Evolutionary conservation across 2,329 filamentous ascomycete genomes (phyloP).

Genomic region (Drechslera avenae): DNA sequence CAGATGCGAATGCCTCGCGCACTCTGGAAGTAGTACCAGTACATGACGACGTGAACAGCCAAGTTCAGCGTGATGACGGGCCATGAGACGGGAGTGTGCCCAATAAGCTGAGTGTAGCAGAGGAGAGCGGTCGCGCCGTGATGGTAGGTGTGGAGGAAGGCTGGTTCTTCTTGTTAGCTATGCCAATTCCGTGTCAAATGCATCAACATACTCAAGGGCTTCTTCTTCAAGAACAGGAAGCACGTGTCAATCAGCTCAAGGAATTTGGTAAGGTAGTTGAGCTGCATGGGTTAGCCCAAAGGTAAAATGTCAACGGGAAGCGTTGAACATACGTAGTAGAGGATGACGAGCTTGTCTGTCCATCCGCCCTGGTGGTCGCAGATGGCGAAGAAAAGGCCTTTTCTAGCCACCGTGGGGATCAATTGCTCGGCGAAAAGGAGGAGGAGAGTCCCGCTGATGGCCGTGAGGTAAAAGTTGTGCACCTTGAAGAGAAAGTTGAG

Average conservation of each 20-base stretch:
- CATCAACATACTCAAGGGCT: conserved; percentile 75
- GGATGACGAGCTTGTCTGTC: conserved; percentile 88
- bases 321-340: conserved; percentile 84
- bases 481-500: conserved; percentile 89
- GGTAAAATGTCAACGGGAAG: not conserved
- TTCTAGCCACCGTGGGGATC: conserved; percentile 76
- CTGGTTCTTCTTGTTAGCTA: conserved; percentile 44
- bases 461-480: conserved; percentile 93
- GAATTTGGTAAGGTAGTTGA: conserved; percentile 99
- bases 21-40: conserved; percentile 99
- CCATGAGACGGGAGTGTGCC: conserved; percentile 92
- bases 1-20: conserved; percentile 93
- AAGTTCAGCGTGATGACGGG: conserved; percentile 92
- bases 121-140: conserved; percentile 95
- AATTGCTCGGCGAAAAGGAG: conserved; percentile 90
- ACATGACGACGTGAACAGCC: conserved; percentile 96
- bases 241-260: conserved; percentile 93
- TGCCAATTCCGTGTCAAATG: conserved; percentile 6
- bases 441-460: conserved; percentile 79
- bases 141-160: conserved; percentile 99
- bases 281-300: conserved; percentile 60
- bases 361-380: conserved; percentile 83
- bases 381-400: conserved; percentile 88
- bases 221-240: conserved; percentile 99
- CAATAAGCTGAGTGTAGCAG: conserved; percentile 96